Percentiles rank a stretch among this genome's conserved stretches.
Conservation (phyloP, 441 rosid species). For the Bocquillonia castaneifolia region DNA sequence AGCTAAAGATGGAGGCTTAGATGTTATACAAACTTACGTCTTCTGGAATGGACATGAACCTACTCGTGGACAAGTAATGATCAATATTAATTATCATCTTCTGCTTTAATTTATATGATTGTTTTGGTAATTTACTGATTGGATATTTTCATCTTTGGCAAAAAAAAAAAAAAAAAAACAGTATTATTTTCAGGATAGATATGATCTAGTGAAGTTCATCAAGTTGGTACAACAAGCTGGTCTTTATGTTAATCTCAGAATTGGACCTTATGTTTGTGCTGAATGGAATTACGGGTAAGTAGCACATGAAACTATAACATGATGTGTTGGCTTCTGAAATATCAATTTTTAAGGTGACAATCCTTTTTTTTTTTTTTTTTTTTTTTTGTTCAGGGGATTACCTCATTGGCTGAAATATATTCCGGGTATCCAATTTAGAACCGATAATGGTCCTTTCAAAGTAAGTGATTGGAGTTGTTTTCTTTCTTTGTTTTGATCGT, state of each 20-base stretch:
- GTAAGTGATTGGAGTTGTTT: slow-evolving; percentile 35
- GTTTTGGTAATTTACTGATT: background rate
- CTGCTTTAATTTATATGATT: background rate
- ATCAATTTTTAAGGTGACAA: slow-evolving; percentile 1
- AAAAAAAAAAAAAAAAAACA: slow-evolving; percentile 19
- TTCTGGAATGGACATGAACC: slow-evolving; percentile 92
- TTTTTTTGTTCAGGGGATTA: slow-evolving; percentile 59
- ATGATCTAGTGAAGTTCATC: slow-evolving; percentile 79
- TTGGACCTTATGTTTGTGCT: slow-evolving; percentile 94
- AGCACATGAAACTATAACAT: background rate
- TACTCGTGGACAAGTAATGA: slow-evolving; percentile 58
- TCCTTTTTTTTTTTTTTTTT: too few relatives aligned
- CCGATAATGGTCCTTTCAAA: slow-evolving; percentile 87
- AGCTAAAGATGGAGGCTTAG: slow-evolving; percentile 79
- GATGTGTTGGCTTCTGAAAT: slow-evolving; percentile 19
- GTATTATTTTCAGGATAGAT: slow-evolving; percentile 81
- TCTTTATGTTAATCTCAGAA: slow-evolving; percentile 81
- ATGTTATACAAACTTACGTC: slow-evolving; percentile 75
- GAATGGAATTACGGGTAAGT: slow-evolving; percentile 93
- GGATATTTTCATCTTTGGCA: background rate
- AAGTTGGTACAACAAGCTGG: slow-evolving; percentile 82
- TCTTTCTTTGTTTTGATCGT: background rate
- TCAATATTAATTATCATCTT: background rate
- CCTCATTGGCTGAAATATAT: slow-evolving; percentile 95
- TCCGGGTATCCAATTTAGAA: slow-evolving; percentile 84